phyloP scores from a whole-genome alignment of 108 stramenopile species.

The Parietichytrium sp. region DNA sequence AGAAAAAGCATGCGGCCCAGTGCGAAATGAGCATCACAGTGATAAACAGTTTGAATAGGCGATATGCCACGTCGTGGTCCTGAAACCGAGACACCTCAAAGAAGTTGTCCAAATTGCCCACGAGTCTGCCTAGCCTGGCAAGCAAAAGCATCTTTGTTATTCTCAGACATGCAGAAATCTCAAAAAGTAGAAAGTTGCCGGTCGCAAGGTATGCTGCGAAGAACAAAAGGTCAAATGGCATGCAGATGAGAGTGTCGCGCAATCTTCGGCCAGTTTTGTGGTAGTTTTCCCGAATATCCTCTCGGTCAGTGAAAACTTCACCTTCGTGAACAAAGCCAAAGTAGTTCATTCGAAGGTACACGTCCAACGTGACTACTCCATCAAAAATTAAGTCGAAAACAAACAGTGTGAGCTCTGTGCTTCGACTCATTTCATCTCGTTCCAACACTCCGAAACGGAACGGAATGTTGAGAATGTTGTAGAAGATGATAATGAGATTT shows the following conservation, averaged over 20 bases:
- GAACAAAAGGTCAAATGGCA: constrained; percentile 31
- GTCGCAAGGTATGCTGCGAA: not conserved
- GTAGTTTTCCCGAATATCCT: constrained; percentile 48
- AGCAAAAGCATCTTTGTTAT: constrained; percentile 57
- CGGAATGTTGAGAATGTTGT: constrained; percentile 57
- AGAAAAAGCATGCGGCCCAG: constrained; percentile 62
- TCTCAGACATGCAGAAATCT: constrained; percentile 41
- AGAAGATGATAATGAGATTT: constrained; percentile 47
- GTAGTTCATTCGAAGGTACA: constrained; percentile 44
- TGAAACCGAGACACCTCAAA: constrained; percentile 11
- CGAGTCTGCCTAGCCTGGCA: constrained; percentile 22
- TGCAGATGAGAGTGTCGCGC: not conserved
- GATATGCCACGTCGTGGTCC: not conserved
- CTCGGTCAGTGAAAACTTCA: constrained; percentile 49
- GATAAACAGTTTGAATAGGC: constrained; percentile 15
- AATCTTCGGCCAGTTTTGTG: not conserved
- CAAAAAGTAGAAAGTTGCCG: not conserved
- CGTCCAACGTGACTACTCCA: constrained; percentile 48
- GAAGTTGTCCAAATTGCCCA: constrained; percentile 41
- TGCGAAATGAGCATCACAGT: constrained; percentile 61
- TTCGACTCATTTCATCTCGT: too few species aligned
- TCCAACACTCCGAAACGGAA: constrained; percentile 57
- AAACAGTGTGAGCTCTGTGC: not conserved
- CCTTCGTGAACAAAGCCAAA: constrained; percentile 56
- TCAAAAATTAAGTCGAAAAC: constrained; percentile 57